Evolutionary conservation across 495 filamentous ascomycete genomes (phyloP).

Genomic region (Penicillium roqueforti): DNA sequence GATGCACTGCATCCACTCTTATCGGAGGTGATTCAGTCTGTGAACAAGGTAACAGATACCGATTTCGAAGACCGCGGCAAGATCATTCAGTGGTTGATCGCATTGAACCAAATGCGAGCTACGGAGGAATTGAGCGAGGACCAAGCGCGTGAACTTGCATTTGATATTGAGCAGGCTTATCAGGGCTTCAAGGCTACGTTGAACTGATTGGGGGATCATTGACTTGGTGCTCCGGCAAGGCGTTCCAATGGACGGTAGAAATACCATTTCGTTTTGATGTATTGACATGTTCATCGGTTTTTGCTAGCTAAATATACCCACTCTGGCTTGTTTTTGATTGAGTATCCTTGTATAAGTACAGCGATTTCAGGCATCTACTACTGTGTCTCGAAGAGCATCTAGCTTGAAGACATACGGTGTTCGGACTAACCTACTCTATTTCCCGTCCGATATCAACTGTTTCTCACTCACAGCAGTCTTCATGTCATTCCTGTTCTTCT

Average conservation of each 20-base stretch:
- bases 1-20: slow-evolving; percentile 92
- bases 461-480: too few species aligned
- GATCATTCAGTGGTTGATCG: slow-evolving; percentile 97
- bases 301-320: slow-evolving; percentile 2
- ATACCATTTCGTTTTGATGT: slow-evolving; percentile 11
- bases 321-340: background rate
- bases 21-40: slow-evolving; percentile 90
- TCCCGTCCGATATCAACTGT: too few species aligned
- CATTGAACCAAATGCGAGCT: slow-evolving; percentile 93
- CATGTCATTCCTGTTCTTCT: background rate
- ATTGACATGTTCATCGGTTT: background rate
- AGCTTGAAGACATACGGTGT: too few species aligned
- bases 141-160: slow-evolving; percentile 78
- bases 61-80: slow-evolving; percentile 94
- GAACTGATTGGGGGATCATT: slow-evolving; percentile 27
- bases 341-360: background rate
- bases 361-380: background rate
- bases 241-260: slow-evolving; percentile 13
- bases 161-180: slow-evolving; percentile 89
- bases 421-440: too few species aligned
- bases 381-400: too few species aligned
- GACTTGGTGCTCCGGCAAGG: slow-evolving; percentile 4
- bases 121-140: slow-evolving; percentile 86
- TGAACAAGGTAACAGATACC: slow-evolving; percentile 89
- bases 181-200: slow-evolving; percentile 79